These are phyloP conservation scores for Pleurotus giganteus DNA, from an alignment of 768 basidiomycete species.

Conservation along the genomic window DNA sequence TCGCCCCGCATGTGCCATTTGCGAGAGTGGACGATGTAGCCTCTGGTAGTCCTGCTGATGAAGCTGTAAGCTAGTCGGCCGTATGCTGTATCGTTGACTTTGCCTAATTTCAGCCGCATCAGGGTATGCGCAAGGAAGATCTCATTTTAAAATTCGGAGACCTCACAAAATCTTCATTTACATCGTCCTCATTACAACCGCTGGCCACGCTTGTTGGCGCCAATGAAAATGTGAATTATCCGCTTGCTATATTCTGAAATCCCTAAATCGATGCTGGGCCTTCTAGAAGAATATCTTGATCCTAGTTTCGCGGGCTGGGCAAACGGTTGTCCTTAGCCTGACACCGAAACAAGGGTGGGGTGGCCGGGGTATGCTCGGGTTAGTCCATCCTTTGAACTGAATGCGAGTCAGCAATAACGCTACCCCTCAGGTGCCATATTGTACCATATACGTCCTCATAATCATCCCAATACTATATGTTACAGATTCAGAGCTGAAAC, in stretches of 20 bases:
- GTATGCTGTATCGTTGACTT: background rate
- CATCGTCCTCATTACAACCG: slow-evolving; percentile 56
- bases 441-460: slow-evolving; percentile 42
- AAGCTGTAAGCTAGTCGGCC: slow-evolving; percentile 57
- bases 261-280: background rate
- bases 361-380: slow-evolving; percentile 85
- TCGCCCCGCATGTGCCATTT: slow-evolving; percentile 46
- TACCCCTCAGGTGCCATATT: slow-evolving; percentile 53
- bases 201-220: slow-evolving; percentile 71
- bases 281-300: slow-evolving; percentile 57
- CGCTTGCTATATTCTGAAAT: background rate
- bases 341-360: slow-evolving; percentile 81
- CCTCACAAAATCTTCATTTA: slow-evolving; percentile 53
- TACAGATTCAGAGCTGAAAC: slow-evolving; percentile 9
- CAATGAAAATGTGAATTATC: slow-evolving; percentile 65
- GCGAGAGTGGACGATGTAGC: slow-evolving; percentile 83
- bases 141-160: slow-evolving; percentile 72
- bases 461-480: slow-evolving; percentile 3
- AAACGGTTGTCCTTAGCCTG: slow-evolving; percentile 49
- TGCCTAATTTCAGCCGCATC: slow-evolving; percentile 11
- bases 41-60: slow-evolving; percentile 76
- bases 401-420: slow-evolving; percentile 9
- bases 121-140: slow-evolving; percentile 73
- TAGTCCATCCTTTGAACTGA: slow-evolving; percentile 19
- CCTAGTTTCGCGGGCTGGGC: slow-evolving; percentile 50